Evolutionary conservation across 169 alveolate species (phyloP).

Genomic region (Theileria orientalis): DNA sequence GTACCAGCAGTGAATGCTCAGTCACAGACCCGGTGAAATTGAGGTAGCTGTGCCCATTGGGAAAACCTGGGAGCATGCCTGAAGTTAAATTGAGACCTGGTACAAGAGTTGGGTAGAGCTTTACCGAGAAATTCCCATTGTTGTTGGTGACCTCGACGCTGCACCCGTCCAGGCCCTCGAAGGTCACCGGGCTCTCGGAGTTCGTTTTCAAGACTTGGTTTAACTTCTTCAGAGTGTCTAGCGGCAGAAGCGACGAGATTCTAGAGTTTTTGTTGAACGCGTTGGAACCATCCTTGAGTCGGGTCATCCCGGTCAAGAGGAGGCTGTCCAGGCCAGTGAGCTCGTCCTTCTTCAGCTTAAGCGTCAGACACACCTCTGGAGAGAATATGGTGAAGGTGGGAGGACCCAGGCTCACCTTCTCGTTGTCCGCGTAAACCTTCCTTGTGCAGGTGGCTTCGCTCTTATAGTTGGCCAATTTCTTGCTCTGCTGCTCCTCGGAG

Average conservation of each 20-base stretch:
- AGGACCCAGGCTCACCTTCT: slow-evolving; percentile 43
- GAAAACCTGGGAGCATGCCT: background rate
- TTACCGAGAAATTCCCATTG: slow-evolving; percentile 31
- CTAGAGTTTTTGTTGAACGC: slow-evolving; percentile 56
- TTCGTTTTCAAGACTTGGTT: slow-evolving; percentile 13
- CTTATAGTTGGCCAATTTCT: background rate
- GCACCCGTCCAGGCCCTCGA: slow-evolving; percentile 58
- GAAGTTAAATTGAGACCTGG: slow-evolving; percentile 30
- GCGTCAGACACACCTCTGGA: slow-evolving; percentile 45
- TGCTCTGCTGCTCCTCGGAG: background rate
- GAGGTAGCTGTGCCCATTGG: slow-evolving; percentile 31
- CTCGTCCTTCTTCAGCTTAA: slow-evolving; percentile 56
- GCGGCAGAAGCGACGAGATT: slow-evolving; percentile 40
- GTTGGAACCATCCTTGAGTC: slow-evolving; percentile 38
- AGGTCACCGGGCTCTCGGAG: slow-evolving; percentile 19
- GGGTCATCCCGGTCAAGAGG: slow-evolving; percentile 60
- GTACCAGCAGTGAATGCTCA: slow-evolving; percentile 44
- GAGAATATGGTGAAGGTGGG: slow-evolving; percentile 63
- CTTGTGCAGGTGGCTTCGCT: slow-evolving; percentile 65
- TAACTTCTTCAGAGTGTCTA: slow-evolving; percentile 30
- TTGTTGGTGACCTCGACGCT: slow-evolving; percentile 29
- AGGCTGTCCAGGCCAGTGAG: slow-evolving; percentile 45
- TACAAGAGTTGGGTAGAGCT: slow-evolving; percentile 49
- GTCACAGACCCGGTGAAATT: slow-evolving; percentile 42
- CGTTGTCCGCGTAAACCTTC: slow-evolving; percentile 33